phyloP scores from a whole-genome alignment of 129 eudicot genomes.

The Logfia minima region DNA sequence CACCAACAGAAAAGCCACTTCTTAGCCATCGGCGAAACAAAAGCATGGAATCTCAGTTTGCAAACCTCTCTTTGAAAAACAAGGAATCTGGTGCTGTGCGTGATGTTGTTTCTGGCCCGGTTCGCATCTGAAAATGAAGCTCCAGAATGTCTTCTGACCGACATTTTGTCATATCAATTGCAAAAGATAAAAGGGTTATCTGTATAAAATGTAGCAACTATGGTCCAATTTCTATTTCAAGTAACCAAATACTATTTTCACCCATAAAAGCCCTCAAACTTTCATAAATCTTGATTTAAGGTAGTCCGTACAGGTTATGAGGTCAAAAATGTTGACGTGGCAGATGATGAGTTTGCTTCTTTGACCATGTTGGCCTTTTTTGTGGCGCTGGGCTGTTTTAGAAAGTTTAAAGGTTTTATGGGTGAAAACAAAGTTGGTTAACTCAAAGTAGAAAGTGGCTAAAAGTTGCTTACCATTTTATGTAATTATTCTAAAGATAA shows the following conservation, averaged over 20 bases:
- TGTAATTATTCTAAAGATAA: neutral
- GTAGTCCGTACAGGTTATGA: neutral
- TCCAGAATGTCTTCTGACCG: constrained; percentile 22
- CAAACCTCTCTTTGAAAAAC: constrained; percentile 62
- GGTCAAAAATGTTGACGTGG: neutral
- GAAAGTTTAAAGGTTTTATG: neutral
- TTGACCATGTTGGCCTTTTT: neutral
- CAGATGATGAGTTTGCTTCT: neutral
- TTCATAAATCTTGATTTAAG: neutral
- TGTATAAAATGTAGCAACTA: neutral
- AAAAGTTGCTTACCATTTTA: neutral
- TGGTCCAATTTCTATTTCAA: neutral
- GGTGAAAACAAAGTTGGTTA: neutral
- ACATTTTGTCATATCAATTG: constrained; percentile 32
- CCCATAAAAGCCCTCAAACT: neutral
- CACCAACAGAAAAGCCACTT: constrained; percentile 36
- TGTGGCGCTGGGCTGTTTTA: neutral
- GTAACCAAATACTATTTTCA: constrained; percentile 2
- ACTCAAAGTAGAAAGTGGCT: neutral
- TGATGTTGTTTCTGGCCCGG: constrained; percentile 56
- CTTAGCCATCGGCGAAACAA: constrained; percentile 55
- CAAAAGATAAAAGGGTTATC: constrained; percentile 27
- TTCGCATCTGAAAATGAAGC: constrained; percentile 46
- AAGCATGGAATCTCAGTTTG: constrained; percentile 68
- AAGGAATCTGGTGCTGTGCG: constrained; percentile 47